phyloP scores from a whole-genome alignment of 345 rosid genomes.

The Rhizophora apiculata region DNA sequence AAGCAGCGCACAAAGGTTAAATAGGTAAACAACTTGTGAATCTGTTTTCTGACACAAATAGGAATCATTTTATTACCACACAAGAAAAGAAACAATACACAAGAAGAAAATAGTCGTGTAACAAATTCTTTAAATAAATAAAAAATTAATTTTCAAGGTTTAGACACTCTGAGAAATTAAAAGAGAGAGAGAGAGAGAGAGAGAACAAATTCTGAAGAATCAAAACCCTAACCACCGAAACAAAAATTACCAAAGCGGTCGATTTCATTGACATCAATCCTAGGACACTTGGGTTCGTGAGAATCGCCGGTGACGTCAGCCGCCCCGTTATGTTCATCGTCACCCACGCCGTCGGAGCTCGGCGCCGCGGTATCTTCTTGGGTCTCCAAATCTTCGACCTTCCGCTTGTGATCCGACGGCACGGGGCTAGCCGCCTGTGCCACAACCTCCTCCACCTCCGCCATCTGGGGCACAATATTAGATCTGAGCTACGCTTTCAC shows the following conservation, averaged over 20 bases:
- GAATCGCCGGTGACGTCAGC: conserved; percentile 25
- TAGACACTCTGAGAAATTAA: background rate
- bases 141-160: no score
- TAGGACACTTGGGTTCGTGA: conserved; percentile 50
- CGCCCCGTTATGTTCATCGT: conserved; percentile 16
- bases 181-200: background rate
- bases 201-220: no score
- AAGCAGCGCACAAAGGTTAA: background rate
- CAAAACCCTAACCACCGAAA: conserved; percentile 2
- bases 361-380: background rate
- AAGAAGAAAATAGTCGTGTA: no score
- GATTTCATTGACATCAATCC: conserved; percentile 37
- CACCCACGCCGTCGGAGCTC: conserved; percentile 1
- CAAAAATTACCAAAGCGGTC: conserved; percentile 44
- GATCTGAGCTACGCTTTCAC: no score
- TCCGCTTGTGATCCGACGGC: conserved; percentile 66
- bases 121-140: no score
- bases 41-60: no score
- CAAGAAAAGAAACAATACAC: no score
- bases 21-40: no score
- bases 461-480: conserved; percentile 29
- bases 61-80: no score
- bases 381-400: conserved; percentile 52
- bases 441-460: conserved; percentile 48
- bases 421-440: conserved; percentile 16